Evolutionary conservation across 352 stramenopile species (phyloP).

Genomic region (Globisporangium viniferum): DNA sequence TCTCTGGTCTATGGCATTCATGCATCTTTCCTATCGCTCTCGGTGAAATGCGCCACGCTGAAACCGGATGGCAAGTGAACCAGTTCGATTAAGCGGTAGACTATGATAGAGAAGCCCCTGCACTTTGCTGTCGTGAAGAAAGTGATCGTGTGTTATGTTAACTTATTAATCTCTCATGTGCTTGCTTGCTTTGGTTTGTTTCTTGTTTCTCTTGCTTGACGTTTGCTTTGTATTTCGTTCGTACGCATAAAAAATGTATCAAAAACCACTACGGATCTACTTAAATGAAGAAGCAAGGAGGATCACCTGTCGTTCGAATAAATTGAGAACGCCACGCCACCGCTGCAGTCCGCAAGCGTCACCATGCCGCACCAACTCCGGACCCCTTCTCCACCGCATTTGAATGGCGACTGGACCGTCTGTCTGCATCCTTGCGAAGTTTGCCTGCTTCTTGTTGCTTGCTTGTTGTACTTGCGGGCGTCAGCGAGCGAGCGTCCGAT

Average conservation of each 20-base stretch:
- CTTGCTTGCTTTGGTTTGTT: background rate
- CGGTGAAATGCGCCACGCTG: background rate
- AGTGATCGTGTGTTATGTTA: background rate
- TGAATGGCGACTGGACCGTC: background rate
- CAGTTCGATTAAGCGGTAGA: background rate
- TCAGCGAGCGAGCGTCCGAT: background rate
- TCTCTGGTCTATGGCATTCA: background rate
- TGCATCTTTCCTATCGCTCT: background rate
- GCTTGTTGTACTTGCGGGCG: background rate
- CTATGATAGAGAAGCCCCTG: background rate
- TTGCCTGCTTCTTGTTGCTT: background rate
- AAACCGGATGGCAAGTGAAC: background rate
- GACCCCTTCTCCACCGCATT: background rate
- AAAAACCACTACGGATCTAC: constrained; percentile 13
- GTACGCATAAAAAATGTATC: constrained; percentile 11
- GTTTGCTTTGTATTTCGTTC: constrained; percentile 9
- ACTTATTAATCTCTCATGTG: constrained; percentile 1
- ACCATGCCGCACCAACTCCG: background rate
- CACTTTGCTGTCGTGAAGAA: background rate
- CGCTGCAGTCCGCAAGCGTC: background rate
- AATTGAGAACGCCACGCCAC: constrained; percentile 7
- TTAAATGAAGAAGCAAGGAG: constrained; percentile 4
- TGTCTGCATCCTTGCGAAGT: background rate
- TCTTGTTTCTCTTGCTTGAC: constrained; percentile 5
- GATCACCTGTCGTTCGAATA: constrained; percentile 6